Conservation (phyloP, 768 basidiomycete species). For the Termitomyces sp. region DNA sequence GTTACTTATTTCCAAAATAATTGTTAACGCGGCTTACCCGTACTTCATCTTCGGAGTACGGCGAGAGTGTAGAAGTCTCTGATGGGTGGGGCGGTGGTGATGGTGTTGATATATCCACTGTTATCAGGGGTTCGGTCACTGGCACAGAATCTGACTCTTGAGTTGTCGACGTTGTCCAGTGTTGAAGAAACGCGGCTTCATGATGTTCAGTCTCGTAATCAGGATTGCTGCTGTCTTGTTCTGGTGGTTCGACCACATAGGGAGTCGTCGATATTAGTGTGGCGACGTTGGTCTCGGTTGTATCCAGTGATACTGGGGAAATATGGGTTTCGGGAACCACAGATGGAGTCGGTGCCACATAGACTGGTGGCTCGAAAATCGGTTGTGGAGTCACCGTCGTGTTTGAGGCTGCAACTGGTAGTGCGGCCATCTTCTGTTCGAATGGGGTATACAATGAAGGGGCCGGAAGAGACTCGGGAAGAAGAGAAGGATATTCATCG, state of each 20-base stretch:
- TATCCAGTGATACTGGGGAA: too few relatives aligned
- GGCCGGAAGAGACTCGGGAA: background rate
- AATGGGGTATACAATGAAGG: background rate
- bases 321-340: background rate
- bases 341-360: background rate
- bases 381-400: too few relatives aligned
- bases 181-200: background rate
- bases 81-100: background rate
- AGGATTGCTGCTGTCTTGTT: background rate
- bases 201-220: background rate
- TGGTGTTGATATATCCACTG: background rate
- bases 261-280: background rate
- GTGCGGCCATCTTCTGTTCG: background rate
- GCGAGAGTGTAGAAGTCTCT: background rate
- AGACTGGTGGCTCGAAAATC: too few relatives aligned
- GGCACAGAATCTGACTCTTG: background rate
- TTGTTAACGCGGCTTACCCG: background rate
- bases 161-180: background rate
- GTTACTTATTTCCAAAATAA: too few relatives aligned
- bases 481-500: background rate
- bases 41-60: background rate
- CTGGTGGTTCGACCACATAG: background rate
- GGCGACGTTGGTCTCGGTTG: background rate
- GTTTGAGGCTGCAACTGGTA: background rate
- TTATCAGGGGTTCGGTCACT: background rate